These are phyloP conservation scores for Dactylonectria macrodidyma DNA, from an alignment of 2,329 filamentous ascomycete genomes.

Conservation along the genomic window DNA sequence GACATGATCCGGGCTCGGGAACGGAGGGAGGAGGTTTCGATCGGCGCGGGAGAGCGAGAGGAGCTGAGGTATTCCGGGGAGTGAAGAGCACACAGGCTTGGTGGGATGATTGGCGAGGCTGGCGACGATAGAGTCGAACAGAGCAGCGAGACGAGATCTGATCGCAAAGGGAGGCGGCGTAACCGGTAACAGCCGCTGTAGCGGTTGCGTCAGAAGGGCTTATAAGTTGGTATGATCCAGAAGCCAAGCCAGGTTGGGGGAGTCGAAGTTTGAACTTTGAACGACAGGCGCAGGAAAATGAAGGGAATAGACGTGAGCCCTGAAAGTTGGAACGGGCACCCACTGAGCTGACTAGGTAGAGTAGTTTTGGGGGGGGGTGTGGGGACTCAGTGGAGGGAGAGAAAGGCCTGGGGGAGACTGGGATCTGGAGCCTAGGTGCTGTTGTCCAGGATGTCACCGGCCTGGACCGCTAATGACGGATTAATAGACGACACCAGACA, in stretches of 20 bases:
- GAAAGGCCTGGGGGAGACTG: background rate
- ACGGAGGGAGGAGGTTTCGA: conserved; percentile 32
- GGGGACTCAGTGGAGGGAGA: background rate
- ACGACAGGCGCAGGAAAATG: conserved; percentile 19
- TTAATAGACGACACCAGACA: background rate
- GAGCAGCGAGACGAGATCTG: background rate
- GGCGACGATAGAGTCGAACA: background rate
- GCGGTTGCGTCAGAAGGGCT: background rate
- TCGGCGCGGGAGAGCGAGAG: conserved; percentile 35
- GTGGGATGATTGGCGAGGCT: background rate
- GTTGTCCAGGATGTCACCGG: conserved; percentile 25
- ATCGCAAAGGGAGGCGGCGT: background rate
- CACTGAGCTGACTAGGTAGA: conserved; percentile 17
- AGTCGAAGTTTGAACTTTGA: conserved; percentile 4
- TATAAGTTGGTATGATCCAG: background rate
- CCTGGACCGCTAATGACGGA: conserved; percentile 4
- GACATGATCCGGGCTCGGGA: conserved; percentile 41
- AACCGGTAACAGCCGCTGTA: background rate
- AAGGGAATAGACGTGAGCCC: conserved; percentile 18
- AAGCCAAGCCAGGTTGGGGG: background rate
- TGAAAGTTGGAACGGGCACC: conserved; percentile 23
- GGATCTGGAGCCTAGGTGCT: conserved; percentile 14
- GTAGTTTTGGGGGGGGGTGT: conserved; percentile 7
- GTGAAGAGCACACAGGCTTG: conserved; percentile 3
- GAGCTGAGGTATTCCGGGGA: conserved; percentile 4